Conservation (phyloP, 2,329 filamentous ascomycete genomes). For the Phialophora tarda region DNA sequence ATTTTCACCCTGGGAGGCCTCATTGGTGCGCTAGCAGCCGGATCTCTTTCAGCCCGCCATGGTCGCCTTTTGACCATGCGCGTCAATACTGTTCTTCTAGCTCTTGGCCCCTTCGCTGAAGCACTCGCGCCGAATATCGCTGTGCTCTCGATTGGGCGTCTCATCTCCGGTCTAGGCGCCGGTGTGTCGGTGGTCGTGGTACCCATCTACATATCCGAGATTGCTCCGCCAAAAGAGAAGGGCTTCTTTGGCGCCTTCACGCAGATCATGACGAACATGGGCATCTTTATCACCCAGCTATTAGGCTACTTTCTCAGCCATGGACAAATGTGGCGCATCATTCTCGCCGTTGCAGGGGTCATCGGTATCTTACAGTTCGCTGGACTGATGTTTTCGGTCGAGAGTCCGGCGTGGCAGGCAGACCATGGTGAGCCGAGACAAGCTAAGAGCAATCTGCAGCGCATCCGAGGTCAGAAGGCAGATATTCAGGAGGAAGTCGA, state of each 20-base stretch:
- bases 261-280: conserved; percentile 90
- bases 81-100: conserved; percentile 75
- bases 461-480: conserved; percentile 71
- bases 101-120: conserved; percentile 76
- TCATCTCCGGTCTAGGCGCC: conserved; percentile 81
- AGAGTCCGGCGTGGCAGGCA: conserved; percentile 87
- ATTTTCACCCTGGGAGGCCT: conserved; percentile 91
- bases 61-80: conserved; percentile 80
- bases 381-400: conserved; percentile 76
- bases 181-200: conserved; percentile 92
- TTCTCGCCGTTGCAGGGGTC: conserved; percentile 73
- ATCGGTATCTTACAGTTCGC: conserved; percentile 71
- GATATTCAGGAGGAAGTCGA: conserved; percentile 77
- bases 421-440: conserved; percentile 64
- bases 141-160: conserved; percentile 72
- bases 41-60: conserved; percentile 74
- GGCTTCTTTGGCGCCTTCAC: conserved; percentile 86
- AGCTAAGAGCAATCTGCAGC: conserved; percentile 72
- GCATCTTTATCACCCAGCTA: conserved; percentile 81
- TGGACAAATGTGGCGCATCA: conserved; percentile 79
- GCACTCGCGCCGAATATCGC: conserved; percentile 71
- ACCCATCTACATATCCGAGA: conserved; percentile 91
- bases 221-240: conserved; percentile 74
- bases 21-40: conserved; percentile 77
- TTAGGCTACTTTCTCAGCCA: conserved; percentile 87